Evolutionary conservation across 2,329 filamentous ascomycete genomes (phyloP), one percentile per base, ranked within the genome.

Genomic region (Botrytis cinerea): DNA sequence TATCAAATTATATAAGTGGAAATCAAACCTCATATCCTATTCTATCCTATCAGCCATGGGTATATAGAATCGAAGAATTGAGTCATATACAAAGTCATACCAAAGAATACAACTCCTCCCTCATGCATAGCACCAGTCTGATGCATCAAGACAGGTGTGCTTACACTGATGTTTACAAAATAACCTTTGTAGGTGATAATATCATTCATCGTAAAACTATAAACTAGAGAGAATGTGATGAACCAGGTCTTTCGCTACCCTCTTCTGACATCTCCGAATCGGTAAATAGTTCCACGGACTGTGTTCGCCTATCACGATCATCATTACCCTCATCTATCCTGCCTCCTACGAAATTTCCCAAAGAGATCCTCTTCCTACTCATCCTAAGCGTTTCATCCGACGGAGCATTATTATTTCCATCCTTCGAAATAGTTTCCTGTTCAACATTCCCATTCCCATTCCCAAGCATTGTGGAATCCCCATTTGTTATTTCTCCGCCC

Each of bases 231-330:
- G 73, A 74, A 45, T 72, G 69, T 43, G 68, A 71, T n/a, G 73
- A 54, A 7, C 73, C 68, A 14, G 73, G 73, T 60, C 72, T 71
- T 10, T 70, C 67, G 54, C 67, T 35, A 59, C 54, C 73, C 43
- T 61, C 68, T 45, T 75, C 75, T 43, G 75, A 76, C 66, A 75
- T 74, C 38, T 76, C 75, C 14, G 73, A 75, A 64, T 76, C 75
- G 35, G 74, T 73, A 22, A 72, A 74, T 6, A 51, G 35, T 43
- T 71, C 70, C 45, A 66, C 60, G 22, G 67, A 70, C 25, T 70
- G 67, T 46, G 51, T 54, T 61, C 67, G 67, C 54, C 67, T 60
- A 70, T 70, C 46, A 43, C 25, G 35, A 54, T 68, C 66, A 54
- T 43, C 48, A 45, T 35, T 18, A 14, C 6, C 25, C 51, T 20